Percentiles rank a stretch among this genome's conserved stretches.
Conservation (phyloP, 139 green algal species). For the Mychonastes homosphaera region DNA sequence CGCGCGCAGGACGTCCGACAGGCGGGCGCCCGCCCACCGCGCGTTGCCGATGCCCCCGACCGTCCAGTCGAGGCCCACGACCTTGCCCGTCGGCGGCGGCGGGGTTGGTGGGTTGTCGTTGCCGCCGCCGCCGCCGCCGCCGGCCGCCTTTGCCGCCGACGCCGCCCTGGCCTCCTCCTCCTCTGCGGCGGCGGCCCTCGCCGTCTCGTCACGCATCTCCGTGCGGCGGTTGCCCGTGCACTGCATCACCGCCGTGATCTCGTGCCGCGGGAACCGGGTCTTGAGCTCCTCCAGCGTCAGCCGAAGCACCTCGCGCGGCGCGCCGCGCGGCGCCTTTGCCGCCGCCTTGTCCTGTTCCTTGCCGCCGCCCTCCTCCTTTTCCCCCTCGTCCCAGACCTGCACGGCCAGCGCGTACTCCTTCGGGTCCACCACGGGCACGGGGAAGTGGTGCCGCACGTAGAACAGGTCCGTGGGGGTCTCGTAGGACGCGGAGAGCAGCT, state of each 20-base stretch:
- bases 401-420: conserved; percentile 24
- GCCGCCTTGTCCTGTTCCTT: not conserved
- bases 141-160: conserved; percentile 22
- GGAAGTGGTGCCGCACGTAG: conserved; percentile 79
- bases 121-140: conserved; percentile 2
- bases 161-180: no score
- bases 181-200: no score
- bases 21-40: conserved; percentile 56
- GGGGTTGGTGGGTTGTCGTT: no score
- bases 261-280: conserved; percentile 60
- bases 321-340: not conserved
- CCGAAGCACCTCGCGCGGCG: conserved; percentile 16
- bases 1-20: conserved; percentile 67
- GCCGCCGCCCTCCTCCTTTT: not conserved
- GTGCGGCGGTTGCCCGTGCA: conserved; percentile 76
- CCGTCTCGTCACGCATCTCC: no score
- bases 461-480: conserved; percentile 71
- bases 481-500: conserved; percentile 40
- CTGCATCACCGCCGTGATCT: conserved; percentile 61
- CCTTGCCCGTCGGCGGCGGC: no score
- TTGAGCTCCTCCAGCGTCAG: conserved; percentile 62
- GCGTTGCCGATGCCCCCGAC: conserved; percentile 59
- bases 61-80: conserved; percentile 73
- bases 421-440: conserved; percentile 52
- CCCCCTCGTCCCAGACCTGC: not conserved